A percentile compares a stretch with the other conserved stretches of the same genome.
These are phyloP conservation scores for Wickerhamiella brachini DNA, from an alignment of 805 yeast genomes.

Conservation along the genomic window DNA sequence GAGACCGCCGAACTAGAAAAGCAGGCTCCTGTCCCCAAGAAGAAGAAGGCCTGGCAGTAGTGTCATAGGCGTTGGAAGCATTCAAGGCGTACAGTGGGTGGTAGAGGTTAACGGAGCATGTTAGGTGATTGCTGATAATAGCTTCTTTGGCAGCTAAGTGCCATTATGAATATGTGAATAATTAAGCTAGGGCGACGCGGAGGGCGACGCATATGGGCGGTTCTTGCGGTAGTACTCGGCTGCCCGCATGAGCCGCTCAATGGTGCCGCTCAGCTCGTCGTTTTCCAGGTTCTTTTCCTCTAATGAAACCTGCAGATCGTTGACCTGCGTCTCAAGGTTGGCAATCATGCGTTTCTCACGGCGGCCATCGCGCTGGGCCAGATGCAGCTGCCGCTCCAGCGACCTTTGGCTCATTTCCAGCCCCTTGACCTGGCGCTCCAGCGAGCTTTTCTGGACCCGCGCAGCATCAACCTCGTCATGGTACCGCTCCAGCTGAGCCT, in stretches of 20 bases:
- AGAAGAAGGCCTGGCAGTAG: not conserved
- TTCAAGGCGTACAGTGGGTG: too few species aligned
- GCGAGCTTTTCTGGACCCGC: constrained; percentile 17
- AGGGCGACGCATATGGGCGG: not conserved
- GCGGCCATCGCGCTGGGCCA: constrained; percentile 16
- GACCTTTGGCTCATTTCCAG: constrained; percentile 17
- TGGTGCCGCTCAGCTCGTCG: constrained; percentile 21
- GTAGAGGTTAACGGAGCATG: too few species aligned
- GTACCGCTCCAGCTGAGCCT: constrained; percentile 6
- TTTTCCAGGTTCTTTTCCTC: constrained; percentile 26
- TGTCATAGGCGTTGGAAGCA: too few species aligned
- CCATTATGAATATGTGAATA: not conserved
- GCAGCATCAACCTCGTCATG: constrained; percentile 15
- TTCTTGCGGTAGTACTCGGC: not conserved
- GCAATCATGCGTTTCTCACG: constrained; percentile 14
- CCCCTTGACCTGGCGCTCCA: constrained; percentile 22
- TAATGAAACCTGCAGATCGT: constrained; percentile 23
- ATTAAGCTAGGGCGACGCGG: not conserved
- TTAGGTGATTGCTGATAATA: too few species aligned
- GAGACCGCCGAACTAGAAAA: not conserved
- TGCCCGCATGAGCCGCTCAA: constrained; percentile 8
- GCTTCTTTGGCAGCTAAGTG: too few species aligned
- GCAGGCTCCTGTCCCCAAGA: not conserved
- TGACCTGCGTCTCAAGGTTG: constrained; percentile 19
- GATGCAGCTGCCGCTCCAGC: constrained; percentile 16